Percentiles rank a stretch among this genome's conserved stretches.
Evolutionary conservation across 2,329 filamentous ascomycete genomes (phyloP).

Genomic region (Diaporthe citriasiana): DNA sequence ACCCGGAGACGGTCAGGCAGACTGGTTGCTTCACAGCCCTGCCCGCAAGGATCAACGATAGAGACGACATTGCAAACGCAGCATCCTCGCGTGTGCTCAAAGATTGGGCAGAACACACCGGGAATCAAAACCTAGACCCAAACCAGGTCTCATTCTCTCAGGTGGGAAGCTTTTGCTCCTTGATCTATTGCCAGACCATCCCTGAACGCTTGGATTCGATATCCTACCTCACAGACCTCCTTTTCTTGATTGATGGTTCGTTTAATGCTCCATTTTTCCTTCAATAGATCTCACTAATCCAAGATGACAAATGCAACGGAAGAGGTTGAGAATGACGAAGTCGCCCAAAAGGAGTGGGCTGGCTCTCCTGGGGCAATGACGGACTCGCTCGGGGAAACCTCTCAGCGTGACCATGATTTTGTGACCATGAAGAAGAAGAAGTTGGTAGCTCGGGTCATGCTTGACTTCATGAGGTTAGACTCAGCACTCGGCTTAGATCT

Average conservation of each 20-base stretch:
- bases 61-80: slow-evolving; percentile 8
- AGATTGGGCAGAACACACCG: slow-evolving; percentile 4
- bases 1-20: not conserved
- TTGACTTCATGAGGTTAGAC: slow-evolving; percentile 14
- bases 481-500: not conserved
- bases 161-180: slow-evolving; percentile 16
- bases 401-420: slow-evolving; percentile 2
- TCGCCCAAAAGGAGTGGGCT: slow-evolving; percentile 16
- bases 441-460: not conserved
- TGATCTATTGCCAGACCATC: slow-evolving; percentile 16
- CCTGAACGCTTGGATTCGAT: slow-evolving; percentile 8
- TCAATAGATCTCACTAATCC: not conserved
- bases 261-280: rapidly evolving
- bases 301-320: slow-evolving; percentile 6
- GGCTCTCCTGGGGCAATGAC: slow-evolving; percentile 1
- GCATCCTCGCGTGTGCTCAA: not conserved
- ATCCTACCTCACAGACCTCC: slow-evolving; percentile 1
- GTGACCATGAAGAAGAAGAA: slow-evolving; percentile 13
- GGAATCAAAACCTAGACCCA: not conserved
- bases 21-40: slow-evolving; percentile 27
- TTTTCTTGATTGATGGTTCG: slow-evolving; percentile 2
- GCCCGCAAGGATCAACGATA: not conserved
- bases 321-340: slow-evolving; percentile 12
- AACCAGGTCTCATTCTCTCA: not conserved
- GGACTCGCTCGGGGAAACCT: not conserved